These are phyloP conservation scores for Rhodotorula sp. DNA, from an alignment of 1,284 basidiomycete genomes.

Conservation along the genomic window DNA sequence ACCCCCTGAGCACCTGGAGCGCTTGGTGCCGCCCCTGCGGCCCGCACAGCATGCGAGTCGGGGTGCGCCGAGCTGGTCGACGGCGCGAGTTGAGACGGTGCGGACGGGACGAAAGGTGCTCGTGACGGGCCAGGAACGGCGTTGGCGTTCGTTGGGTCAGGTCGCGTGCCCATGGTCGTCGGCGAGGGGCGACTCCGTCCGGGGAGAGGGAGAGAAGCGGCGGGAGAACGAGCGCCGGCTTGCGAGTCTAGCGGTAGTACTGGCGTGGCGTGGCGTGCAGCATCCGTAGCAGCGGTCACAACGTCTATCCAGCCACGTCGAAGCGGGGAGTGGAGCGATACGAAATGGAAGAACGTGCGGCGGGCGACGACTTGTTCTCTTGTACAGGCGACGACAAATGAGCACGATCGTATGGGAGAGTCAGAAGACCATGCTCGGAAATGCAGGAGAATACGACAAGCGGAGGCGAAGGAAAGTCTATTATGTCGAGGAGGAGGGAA, in stretches of 20 bases:
- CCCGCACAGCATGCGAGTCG: neutral
- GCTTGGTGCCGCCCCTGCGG: neutral
- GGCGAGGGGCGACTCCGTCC: neutral
- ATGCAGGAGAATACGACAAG: neutral
- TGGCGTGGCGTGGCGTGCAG: too few relatives aligned
- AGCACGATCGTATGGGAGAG: too few relatives aligned
- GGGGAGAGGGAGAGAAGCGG: neutral
- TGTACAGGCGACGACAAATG: too few relatives aligned
- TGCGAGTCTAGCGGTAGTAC: too few relatives aligned
- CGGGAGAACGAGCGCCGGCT: neutral
- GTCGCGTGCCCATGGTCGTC: neutral
- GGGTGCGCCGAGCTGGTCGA: too few relatives aligned
- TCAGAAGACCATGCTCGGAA: too few relatives aligned
- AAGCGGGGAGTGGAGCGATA: too few relatives aligned
- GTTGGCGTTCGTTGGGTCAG: slow-evolving; percentile 34
- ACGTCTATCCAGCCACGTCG: too few relatives aligned
- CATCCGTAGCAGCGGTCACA: too few relatives aligned
- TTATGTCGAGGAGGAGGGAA: neutral
- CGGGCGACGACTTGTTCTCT: too few relatives aligned
- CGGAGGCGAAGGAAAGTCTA: neutral
- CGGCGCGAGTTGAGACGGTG: neutral
- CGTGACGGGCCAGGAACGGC: slow-evolving; percentile 27
- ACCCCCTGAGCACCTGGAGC: neutral
- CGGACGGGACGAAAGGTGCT: neutral
- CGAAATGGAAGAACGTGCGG: too few relatives aligned